Evolutionary conservation across 345 rosid genomes (phyloP), one percentile per base, ranked within the genome.

Genomic region (Gossypium anomalum): DNA sequence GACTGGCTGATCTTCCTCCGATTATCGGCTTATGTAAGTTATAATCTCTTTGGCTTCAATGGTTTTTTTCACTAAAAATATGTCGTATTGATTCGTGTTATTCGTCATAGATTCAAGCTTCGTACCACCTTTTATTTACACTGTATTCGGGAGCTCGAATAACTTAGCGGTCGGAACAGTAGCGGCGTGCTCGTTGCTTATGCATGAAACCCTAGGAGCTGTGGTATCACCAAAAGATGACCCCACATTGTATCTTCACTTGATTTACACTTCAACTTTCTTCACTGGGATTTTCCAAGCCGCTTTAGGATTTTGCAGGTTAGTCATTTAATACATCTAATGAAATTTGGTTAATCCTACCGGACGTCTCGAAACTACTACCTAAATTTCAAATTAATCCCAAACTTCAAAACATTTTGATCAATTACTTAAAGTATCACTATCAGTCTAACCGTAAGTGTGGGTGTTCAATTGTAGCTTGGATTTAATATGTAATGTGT

Each of bases 131-230:
- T 74, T 94, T 14, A 70, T 92, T 9, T 94, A 94, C 43, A 89
- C 97, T 0, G 27, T 92, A 14, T 83, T 94, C 6, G 98, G 98
- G 45, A 92, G 92, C 82, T 92, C 97, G 19, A 92, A 87, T 77
- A 86, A 93, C 73, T 27, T 94, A 0, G 98, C 97, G 0, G 87
- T 92, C 51, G 98, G 97, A 13, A 89, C 97, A 12, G 93, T 92
- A 8, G 97, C 98, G 1, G 92, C 98, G 3, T 77, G 87, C 44
- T 92, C 98, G 2, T 74, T 94, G 80, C 86, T 94, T 0, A 74
- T 94, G 0, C 22, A 86, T 0, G 78, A 88, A 3, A 88, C 85
- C 7, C 83, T 94, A 7, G 88, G 82, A 57, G 79, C 63, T 7
- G 72, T 73, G 58, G 94, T 76, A 0, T 71, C 85, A 6, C 16